phyloP scores from a whole-genome alignment of 1,284 basidiomycete genomes.

The Ganoderma sp. region DNA sequence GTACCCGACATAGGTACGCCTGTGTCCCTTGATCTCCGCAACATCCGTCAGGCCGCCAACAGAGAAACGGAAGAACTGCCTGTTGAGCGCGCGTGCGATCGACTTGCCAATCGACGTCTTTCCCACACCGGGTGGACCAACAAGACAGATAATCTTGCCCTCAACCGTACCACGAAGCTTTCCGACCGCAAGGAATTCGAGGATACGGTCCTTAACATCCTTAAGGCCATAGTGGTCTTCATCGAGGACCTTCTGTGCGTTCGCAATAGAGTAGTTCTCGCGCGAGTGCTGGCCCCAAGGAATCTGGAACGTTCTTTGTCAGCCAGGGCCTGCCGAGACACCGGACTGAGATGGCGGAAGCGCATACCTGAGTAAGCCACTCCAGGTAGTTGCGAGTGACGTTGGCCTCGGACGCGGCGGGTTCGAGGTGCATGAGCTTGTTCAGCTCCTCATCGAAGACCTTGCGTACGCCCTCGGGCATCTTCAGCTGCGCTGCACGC shows the following conservation, averaged over 20 bases:
- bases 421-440: slow-evolving; percentile 92
- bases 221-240: slow-evolving; percentile 97
- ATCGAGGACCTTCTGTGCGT: slow-evolving; percentile 87
- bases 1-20: slow-evolving; percentile 94
- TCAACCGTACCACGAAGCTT: slow-evolving; percentile 97
- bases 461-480: slow-evolving; percentile 92
- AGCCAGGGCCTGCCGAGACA: background rate
- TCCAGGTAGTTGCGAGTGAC: slow-evolving; percentile 98
- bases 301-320: slow-evolving; percentile 53
- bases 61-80: slow-evolving; percentile 95
- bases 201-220: slow-evolving; percentile 96
- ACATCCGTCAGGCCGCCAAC: slow-evolving; percentile 98
- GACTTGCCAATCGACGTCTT: slow-evolving; percentile 96
- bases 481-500: slow-evolving; percentile 84
- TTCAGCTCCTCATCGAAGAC: slow-evolving; percentile 97
- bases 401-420: slow-evolving; percentile 91
- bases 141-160: slow-evolving; percentile 97
- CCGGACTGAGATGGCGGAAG: background rate
- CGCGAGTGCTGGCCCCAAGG: slow-evolving; percentile 96
- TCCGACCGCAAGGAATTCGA: slow-evolving; percentile 98
- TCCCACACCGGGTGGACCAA: slow-evolving; percentile 96
- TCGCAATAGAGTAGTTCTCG: slow-evolving; percentile 91
- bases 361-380: slow-evolving; percentile 85
- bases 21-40: slow-evolving; percentile 98
- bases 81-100: slow-evolving; percentile 85